A percentile compares a stretch with the other conserved stretches of the same genome.
These are phyloP conservation scores for Mycena latifolia DNA, from an alignment of 768 basidiomycete genomes.

Conservation along the genomic window DNA sequence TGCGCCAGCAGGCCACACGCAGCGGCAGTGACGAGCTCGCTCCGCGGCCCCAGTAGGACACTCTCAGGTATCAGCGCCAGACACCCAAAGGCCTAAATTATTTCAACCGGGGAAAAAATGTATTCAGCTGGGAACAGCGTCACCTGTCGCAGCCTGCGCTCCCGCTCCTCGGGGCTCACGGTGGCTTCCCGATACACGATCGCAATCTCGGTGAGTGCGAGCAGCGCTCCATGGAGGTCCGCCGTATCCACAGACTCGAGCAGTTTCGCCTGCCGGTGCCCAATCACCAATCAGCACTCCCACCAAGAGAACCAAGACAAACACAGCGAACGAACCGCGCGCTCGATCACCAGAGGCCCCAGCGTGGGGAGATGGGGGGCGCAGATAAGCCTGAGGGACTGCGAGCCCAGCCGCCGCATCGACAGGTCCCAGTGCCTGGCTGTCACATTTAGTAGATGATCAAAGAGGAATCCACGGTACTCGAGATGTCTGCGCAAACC, in stretches of 20 bases:
- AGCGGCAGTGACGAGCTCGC: conserved; percentile 78
- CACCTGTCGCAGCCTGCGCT: conserved; percentile 62
- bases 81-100: conserved; percentile 72
- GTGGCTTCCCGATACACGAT: conserved; percentile 60
- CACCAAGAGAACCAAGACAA: conserved; percentile 1
- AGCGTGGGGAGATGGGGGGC: conserved; percentile 66
- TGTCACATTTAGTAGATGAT: conserved; percentile 80
- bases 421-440: conserved; percentile 90
- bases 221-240: conserved; percentile 87
- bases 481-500: conserved; percentile 73
- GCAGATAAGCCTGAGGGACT: conserved; percentile 79
- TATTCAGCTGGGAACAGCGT: neutral
- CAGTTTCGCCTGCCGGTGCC: conserved; percentile 60
- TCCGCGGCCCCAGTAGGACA: conserved; percentile 72
- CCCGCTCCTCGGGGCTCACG: conserved; percentile 46
- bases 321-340: conserved; percentile 63
- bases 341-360: conserved; percentile 60
- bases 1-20: conserved; percentile 78
- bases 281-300: conserved; percentile 14
- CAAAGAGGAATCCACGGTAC: conserved; percentile 77
- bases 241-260: conserved; percentile 73
- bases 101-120: conserved; percentile 16
- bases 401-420: conserved; percentile 83
- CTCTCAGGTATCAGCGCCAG: conserved; percentile 69
- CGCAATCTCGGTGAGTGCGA: conserved; percentile 80